Conservation (phyloP, 129 eudicot species). For the Flaveria trinervia region DNA sequence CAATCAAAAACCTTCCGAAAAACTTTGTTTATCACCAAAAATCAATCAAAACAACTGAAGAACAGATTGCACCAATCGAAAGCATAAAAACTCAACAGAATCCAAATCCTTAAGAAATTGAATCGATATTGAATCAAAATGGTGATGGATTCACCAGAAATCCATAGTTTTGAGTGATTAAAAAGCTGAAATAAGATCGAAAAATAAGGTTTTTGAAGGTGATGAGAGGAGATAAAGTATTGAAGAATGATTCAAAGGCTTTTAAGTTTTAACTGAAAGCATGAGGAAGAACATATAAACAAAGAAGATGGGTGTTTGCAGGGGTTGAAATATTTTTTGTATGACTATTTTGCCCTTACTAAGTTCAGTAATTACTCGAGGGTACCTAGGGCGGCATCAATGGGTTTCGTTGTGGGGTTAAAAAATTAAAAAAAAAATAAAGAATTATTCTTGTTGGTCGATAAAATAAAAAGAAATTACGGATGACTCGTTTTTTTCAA, state of each 20-base stretch:
- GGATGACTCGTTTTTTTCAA: background rate
- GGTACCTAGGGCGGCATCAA: constrained; percentile 14
- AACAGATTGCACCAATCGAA: constrained; percentile 14
- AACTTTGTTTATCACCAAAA: background rate
- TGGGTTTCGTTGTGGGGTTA: constrained; percentile 17
- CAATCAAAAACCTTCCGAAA: constrained; percentile 10
- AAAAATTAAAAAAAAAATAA: background rate
- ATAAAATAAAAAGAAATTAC: background rate
- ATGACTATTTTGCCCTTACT: constrained; percentile 21
- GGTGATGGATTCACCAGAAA: background rate
- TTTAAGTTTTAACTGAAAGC: constrained; percentile 10
- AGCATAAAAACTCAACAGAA: background rate
- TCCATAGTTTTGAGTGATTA: background rate
- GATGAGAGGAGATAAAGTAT: constrained; percentile 14
- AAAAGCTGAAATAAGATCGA: constrained; percentile 12
- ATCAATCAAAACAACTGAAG: background rate
- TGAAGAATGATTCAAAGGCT: constrained; percentile 16
- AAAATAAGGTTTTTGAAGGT: constrained; percentile 3
- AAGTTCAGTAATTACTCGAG: background rate
- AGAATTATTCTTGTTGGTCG: constrained; percentile 4
- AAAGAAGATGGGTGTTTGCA: constrained; percentile 18
- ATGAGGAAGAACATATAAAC: constrained; percentile 19
- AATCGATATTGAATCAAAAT: background rate
- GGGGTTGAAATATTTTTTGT: constrained; percentile 12
- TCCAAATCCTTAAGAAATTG: background rate